Evolutionary conservation across 208 protist genomes (phyloP).

Genomic region (Acanthamoeba pearcei): DNA sequence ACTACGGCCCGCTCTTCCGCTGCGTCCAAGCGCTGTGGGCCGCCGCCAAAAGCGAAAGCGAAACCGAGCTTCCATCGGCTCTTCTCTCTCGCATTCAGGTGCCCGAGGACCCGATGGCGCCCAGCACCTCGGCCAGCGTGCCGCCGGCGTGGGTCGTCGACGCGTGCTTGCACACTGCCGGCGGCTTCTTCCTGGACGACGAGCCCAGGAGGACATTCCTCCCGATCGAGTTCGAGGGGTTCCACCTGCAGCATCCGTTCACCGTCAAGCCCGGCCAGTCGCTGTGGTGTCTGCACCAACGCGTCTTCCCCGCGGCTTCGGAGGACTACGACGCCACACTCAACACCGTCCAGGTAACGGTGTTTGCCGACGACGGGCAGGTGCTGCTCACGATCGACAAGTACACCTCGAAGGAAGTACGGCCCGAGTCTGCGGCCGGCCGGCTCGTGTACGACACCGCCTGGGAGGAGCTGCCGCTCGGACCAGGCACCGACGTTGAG

Average conservation of each 20-base stretch:
- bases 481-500: background rate
- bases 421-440: background rate
- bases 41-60: background rate
- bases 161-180: conserved; percentile 59
- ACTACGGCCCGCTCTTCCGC: conserved; percentile 57
- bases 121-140: background rate
- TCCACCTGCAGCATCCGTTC: background rate
- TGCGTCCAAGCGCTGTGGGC: background rate
- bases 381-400: conserved; percentile 11
- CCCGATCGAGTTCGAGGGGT: conserved; percentile 27
- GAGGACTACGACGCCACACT: background rate
- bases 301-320: background rate
- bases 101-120: background rate
- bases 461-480: background rate
- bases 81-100: conserved; percentile 34
- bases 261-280: background rate
- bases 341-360: background rate
- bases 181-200: background rate
- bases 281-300: conserved; percentile 49
- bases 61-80: background rate
- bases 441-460: conserved; percentile 40
- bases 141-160: conserved; percentile 36
- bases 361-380: conserved; percentile 5
- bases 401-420: conserved; percentile 32
- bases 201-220: background rate